A percentile compares a stretch with the other conserved stretches of the same genome.
Evolutionary conservation across 139 green algal species (phyloP).

Genomic region (Chlamydomonas eustigma): DNA sequence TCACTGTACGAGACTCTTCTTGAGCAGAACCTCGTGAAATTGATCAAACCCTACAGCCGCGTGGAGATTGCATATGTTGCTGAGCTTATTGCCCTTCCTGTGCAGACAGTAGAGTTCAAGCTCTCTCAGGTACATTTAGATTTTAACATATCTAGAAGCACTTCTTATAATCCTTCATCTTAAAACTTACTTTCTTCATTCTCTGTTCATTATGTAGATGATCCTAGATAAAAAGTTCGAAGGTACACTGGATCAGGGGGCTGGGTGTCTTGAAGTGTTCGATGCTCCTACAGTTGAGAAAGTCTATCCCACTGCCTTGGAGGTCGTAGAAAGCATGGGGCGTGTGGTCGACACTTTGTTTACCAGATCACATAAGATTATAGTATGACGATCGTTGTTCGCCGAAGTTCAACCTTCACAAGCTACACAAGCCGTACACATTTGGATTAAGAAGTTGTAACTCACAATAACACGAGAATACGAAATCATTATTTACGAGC

Average conservation of each 20-base stretch:
- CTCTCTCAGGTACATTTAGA: conserved; percentile 75
- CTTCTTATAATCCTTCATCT: too few species aligned
- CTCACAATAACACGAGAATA: too few species aligned
- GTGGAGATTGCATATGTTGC: conserved; percentile 94
- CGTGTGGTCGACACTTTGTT: conserved; percentile 87
- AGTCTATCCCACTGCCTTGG: conserved; percentile 76
- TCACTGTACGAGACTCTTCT: conserved; percentile 68
- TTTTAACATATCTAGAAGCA: too few species aligned
- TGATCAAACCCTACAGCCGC: conserved; percentile 92
- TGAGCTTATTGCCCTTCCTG: conserved; percentile 80
- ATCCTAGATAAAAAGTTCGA: conserved; percentile 96
- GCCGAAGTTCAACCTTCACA: too few species aligned
- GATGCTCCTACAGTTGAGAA: conserved; percentile 35
- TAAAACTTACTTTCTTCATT: too few species aligned
- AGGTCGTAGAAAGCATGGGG: conserved; percentile 78
- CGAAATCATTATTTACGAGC: too few species aligned
- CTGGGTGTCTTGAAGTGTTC: conserved; percentile 82
- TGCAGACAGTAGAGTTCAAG: conserved; percentile 81
- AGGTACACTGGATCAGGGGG: conserved; percentile 88
- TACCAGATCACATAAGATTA: conserved; percentile 64
- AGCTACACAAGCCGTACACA: too few species aligned
- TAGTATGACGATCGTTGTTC: too few species aligned
- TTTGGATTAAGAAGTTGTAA: too few species aligned
- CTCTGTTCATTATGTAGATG: too few species aligned
- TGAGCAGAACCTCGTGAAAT: conserved; percentile 63